Base-by-base conservation (phyloP, 371 early-diverging fungal species). In the Rhizopus delemar region DNA sequence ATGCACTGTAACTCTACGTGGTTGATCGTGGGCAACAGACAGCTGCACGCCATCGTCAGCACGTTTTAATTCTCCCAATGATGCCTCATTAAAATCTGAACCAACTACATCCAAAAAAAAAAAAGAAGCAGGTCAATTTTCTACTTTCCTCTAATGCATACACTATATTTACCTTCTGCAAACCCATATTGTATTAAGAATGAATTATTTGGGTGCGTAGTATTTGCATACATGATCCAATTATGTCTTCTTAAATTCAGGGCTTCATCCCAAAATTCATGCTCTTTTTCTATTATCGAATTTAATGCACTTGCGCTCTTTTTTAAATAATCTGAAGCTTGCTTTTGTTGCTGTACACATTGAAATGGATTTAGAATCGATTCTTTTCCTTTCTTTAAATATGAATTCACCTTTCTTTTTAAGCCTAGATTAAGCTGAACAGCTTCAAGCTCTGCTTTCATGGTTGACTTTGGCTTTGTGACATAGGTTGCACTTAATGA, bases 211-310 rank as follows among this genome's bases (percentile, higher is more conserved):
- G 39, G 31, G 51, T 46, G 7, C 52, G 22, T 5, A 69, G 57
- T 71, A 11, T 70, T 75, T 8, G 86, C 78, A 57, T 82, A 83
- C 58, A 90, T 82, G 41, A 82, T 65, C 90, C 90, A 90, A 60
- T 84, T 81, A 53, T 86, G 83, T 39, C 81, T 73, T 41, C 88
- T 69, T 36, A 90, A 59, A 56, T 78, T 80, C 51, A 87, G 74
- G 6, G 89, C 88, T 12, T 84, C 82, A 15, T 76, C 80, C 90
- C 90, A 90, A 60, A 90, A 90, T 33, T 75, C 74, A 16, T 83
- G 71, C 55, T 88, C 90, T n/a, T 75, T 71, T 32, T 77, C 68
- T 13, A 81, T 84, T 9, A 88, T 65, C 0, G 56, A 57, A 32
- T 70, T 67, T 41, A 90, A 74, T 9, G 77, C 69, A 16, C 67